Conservation (phyloP, 352 stramenopile genomes). For the Pelagophyceae sp. region DNA sequence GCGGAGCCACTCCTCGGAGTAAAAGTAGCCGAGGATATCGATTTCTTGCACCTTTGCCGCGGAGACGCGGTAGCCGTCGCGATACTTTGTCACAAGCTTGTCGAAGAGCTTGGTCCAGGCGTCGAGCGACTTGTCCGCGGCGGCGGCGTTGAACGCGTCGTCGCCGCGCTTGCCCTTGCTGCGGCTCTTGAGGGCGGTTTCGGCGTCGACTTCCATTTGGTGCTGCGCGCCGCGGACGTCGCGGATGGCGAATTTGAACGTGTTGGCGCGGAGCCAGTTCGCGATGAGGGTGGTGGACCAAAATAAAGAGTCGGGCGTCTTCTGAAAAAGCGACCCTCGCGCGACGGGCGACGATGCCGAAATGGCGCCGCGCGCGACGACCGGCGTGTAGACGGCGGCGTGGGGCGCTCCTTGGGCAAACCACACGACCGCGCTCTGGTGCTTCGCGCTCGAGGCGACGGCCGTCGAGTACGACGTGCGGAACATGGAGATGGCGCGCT, state of each 20-base stretch:
- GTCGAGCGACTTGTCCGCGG: not conserved
- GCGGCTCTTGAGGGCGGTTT: not conserved
- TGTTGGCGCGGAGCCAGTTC: not conserved
- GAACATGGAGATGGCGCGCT: slow-evolving; percentile 76
- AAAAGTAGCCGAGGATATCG: not conserved
- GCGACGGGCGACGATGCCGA: not conserved
- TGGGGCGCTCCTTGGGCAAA: not conserved
- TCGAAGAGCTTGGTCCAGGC: not conserved
- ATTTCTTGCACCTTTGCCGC: not conserved
- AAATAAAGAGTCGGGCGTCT: not conserved
- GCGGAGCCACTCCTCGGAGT: no score
- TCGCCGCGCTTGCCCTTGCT: not conserved
- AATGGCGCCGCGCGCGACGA: not conserved
- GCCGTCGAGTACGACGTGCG: slow-evolving; percentile 57
- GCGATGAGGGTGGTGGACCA: not conserved
- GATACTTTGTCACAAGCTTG: not conserved
- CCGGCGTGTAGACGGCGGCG: not conserved
- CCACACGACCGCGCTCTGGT: slow-evolving; percentile 20
- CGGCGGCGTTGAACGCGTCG: not conserved
- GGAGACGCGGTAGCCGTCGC: not conserved
- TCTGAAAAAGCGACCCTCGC: not conserved
- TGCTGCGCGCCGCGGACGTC: not conserved
- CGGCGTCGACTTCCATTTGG: not conserved
- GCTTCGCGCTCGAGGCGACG: not conserved
- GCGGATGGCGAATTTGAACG: not conserved